phyloP scores from a whole-genome alignment of 129 eudicot species.

The Oenanthe sinensis region DNA sequence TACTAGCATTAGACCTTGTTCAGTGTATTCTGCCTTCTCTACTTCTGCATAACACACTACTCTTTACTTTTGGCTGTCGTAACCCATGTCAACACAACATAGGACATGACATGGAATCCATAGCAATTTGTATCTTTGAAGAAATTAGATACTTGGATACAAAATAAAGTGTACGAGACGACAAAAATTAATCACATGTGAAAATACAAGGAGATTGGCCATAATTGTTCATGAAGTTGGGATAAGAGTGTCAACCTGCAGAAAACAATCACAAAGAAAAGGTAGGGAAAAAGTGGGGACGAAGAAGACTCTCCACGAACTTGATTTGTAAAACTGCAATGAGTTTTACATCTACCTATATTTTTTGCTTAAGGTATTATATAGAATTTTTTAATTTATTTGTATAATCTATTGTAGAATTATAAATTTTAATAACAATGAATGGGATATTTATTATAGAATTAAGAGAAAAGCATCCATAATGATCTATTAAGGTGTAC shows the following conservation, averaged over 20 bases:
- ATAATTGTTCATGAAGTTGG: not conserved
- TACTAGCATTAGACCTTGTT: not conserved
- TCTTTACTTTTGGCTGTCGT: not conserved
- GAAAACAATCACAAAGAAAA: not conserved
- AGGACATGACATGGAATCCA: not conserved
- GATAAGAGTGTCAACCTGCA: not conserved
- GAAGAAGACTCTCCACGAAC: not conserved
- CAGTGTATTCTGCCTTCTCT: not conserved
- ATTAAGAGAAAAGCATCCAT: not conserved
- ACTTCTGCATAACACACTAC: not conserved
- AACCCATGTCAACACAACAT: not conserved
- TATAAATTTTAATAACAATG: not conserved
- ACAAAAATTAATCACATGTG: not conserved
- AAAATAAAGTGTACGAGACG: not conserved
- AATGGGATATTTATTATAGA: not conserved
- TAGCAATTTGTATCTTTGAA: not conserved
- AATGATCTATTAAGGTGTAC: not conserved
- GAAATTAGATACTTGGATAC: not conserved
- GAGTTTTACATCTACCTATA: not conserved
- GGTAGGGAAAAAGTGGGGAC: not conserved
- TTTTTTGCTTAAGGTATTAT: not conserved
- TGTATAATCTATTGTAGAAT: not conserved
- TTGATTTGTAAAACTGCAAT: not conserved
- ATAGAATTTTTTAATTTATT: not conserved
- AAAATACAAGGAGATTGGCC: not conserved